Evolutionary conservation across 139 green algal genomes (phyloP), one percentile per base, ranked within the genome.

Genomic region (Desmodesmus armatus): DNA sequence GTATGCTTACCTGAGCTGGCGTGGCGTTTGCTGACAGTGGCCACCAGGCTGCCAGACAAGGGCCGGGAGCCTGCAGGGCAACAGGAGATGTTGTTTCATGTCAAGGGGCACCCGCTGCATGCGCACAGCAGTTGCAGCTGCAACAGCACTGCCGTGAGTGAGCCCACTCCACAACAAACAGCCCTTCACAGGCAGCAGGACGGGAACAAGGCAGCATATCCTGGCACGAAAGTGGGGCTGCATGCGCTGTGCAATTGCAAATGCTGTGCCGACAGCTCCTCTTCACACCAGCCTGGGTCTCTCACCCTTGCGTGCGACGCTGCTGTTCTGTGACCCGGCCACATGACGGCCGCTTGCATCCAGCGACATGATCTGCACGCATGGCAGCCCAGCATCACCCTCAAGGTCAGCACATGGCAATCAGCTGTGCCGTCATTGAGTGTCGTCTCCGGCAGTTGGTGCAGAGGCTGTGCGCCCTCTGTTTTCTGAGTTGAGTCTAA

Each of bases 341-440:
- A 78, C 29, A 31, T 47, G 70, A 31, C 39, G 40, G 70, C 70
- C 70, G 21, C 6, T 63, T 3, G 70, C 43, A 47, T 78, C 70
- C 70, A 78, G 40, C 4, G 70, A 60, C 70, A 78, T 51, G 25
- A 78, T 27, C 70, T 78, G 70, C 66, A 75, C n/a, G n/a, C 21
- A 55, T 9, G 15, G 3, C 0, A n/a, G 35, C 3, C 27, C 66
- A 74, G 9, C 35, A 74, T 2, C 60, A 37, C 21, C 27, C 1
- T 19, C 60, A 69, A 1, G 11, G 25, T 15, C 11, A 44, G 63
- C 66, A 74, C 13, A 29, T 31, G 60, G 21, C 15, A 23, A 19
- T 69, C 29, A 37, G 60, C 29, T 23, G 29, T 1, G 11, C 60
- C 60, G 25, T 33, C 25, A 1, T 7, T 15, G 21, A 33, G 60